Percentiles rank a stretch among this genome's conserved stretches.
phyloP scores from a whole-genome alignment of 768 basidiomycete genomes.

The Mycena polygramma region DNA sequence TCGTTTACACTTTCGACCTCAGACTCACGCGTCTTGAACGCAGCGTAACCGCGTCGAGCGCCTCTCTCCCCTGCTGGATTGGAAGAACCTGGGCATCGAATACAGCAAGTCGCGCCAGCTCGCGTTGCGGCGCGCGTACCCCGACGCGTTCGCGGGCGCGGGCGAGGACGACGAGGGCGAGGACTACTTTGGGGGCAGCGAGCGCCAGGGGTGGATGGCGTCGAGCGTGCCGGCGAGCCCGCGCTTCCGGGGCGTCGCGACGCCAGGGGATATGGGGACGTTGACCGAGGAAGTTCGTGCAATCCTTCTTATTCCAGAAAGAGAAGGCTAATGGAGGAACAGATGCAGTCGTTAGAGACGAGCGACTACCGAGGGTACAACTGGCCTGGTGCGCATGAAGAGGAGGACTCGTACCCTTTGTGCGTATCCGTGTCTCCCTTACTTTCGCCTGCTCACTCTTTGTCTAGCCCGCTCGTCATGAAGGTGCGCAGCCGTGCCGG shows the following conservation, averaged over 20 bases:
- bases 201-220: conserved; percentile 67
- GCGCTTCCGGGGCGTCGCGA: conserved; percentile 85
- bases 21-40: no score
- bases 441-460: neutral
- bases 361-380: conserved; percentile 85
- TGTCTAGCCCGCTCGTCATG: conserved; percentile 83
- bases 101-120: conserved; percentile 96
- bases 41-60: conserved; percentile 97
- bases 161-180: conserved; percentile 55
- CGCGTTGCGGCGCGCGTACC: conserved; percentile 93
- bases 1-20: no score
- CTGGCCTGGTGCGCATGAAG: conserved; percentile 73
- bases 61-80: conserved; percentile 92
- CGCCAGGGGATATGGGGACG: conserved; percentile 94
- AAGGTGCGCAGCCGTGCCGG: conserved; percentile 88
- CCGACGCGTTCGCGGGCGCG: conserved; percentile 84
- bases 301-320: neutral
- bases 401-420: conserved; percentile 94
- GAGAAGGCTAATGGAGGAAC: neutral
- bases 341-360: conserved; percentile 91
- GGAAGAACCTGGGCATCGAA: conserved; percentile 98
- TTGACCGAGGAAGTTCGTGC: conserved; percentile 74
- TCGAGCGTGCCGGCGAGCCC: conserved; percentile 93
- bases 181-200: conserved; percentile 68
- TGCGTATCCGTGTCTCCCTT: conserved; percentile 52